Conservation (phyloP, 2,329 filamentous ascomycete species). For the Myriangium duriaei region DNA sequence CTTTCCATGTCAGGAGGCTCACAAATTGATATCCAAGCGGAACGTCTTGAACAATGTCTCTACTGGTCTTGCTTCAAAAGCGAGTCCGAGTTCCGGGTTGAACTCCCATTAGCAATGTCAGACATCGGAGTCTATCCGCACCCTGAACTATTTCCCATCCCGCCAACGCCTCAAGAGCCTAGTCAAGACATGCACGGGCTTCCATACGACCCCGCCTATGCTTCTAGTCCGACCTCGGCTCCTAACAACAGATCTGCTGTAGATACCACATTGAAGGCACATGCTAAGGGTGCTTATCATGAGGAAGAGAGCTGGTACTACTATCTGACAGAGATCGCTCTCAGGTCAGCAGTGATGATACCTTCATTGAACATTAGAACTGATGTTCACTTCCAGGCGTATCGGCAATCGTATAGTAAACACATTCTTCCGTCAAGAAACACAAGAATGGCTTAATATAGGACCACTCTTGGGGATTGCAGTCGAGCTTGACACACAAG, state of each 20-base stretch:
- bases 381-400: no score
- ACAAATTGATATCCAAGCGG: slow-evolving; percentile 13
- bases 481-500: slow-evolving; percentile 20
- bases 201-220: neutral
- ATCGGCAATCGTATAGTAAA: slow-evolving; percentile 32
- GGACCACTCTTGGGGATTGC: slow-evolving; percentile 18
- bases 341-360: no score
- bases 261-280: neutral
- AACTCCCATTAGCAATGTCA: slow-evolving; percentile 27
- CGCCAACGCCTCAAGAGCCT: slow-evolving; percentile 14
- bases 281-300: slow-evolving; percentile 12
- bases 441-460: slow-evolving; percentile 16
- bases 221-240: neutral
- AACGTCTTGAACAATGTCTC: slow-evolving; percentile 27
- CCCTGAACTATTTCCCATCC: slow-evolving; percentile 22
- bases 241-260: neutral
- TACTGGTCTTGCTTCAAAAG: slow-evolving; percentile 36
- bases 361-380: no score
- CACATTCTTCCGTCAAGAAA: slow-evolving; percentile 19
- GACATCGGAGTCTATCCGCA: slow-evolving; percentile 26
- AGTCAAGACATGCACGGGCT: neutral
- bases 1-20: slow-evolving; percentile 9
- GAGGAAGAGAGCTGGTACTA: slow-evolving; percentile 33
- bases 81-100: slow-evolving; percentile 30
- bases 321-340: slow-evolving; percentile 33